Percentiles rank a stretch among this genome's conserved stretches.
Evolutionary conservation across 805 yeast genomes (phyloP).

Genomic region (Brettanomyces nanus): DNA sequence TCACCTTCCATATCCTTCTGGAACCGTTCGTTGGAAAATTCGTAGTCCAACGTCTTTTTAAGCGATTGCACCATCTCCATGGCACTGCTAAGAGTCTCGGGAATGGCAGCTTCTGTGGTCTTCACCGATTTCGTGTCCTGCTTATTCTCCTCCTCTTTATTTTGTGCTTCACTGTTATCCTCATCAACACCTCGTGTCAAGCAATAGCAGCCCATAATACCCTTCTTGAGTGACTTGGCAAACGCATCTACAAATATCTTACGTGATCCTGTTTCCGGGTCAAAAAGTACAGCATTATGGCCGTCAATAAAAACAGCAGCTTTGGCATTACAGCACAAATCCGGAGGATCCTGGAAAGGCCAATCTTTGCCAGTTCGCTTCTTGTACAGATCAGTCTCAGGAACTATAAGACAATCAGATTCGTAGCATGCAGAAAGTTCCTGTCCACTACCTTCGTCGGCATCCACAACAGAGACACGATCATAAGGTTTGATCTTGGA

Average conservation of each 20-base stretch:
- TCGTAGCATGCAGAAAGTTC: not conserved
- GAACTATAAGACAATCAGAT: constrained; percentile 7
- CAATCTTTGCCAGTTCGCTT: constrained; percentile 21
- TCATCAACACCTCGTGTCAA: constrained; percentile 41
- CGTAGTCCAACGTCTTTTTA: constrained; percentile 8
- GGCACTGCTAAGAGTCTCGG: not conserved
- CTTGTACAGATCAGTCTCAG: constrained; percentile 22
- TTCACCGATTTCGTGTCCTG: not conserved
- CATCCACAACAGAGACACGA: constrained; percentile 2
- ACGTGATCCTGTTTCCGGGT: constrained; percentile 20
- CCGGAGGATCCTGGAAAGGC: constrained; percentile 20
- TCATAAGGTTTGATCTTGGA: constrained; percentile 20
- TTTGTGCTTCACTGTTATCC: not conserved
- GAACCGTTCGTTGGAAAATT: constrained; percentile 25
- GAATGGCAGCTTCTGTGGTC: not conserved
- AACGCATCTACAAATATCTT: constrained; percentile 22
- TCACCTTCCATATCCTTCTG: constrained; percentile 45
- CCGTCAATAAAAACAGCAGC: constrained; percentile 20
- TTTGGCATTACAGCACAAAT: constrained; percentile 20
- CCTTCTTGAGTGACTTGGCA: constrained; percentile 14
- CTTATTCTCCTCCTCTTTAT: not conserved
- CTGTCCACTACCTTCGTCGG: not conserved
- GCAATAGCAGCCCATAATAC: constrained; percentile 38
- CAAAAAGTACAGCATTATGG: constrained; percentile 18
- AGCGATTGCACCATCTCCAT: constrained; percentile 7